Percentiles rank a stretch among this genome's conserved stretches.
These are phyloP conservation scores for Debaryomyces maramus DNA, from an alignment of 805 yeast species.

Conservation along the genomic window DNA sequence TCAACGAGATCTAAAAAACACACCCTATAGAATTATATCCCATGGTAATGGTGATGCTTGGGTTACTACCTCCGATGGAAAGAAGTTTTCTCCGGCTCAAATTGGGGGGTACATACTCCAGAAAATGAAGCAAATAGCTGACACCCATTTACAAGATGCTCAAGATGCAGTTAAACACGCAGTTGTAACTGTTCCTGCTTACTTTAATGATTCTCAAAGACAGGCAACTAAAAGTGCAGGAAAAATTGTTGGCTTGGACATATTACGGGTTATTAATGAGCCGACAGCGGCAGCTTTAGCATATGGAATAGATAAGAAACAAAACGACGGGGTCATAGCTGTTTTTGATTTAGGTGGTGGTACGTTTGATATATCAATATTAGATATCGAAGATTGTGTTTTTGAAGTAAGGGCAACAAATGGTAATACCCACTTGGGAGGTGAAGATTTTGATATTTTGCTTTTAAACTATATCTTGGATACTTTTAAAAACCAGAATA, in stretches of 20 bases:
- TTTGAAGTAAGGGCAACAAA: conserved; percentile 81
- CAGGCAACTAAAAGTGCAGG: conserved; percentile 86
- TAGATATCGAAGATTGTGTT: conserved; percentile 78
- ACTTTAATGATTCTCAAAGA: conserved; percentile 75
- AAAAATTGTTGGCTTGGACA: conserved; percentile 69
- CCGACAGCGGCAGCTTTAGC: conserved; percentile 88
- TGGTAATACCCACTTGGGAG: conserved; percentile 84
- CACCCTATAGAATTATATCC: conserved; percentile 63
- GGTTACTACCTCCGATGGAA: conserved; percentile 50
- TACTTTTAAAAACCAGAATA: conserved; percentile 53
- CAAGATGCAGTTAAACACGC: conserved; percentile 55
- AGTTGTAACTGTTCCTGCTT: conserved; percentile 83
- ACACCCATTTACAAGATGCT: conserved; percentile 42
- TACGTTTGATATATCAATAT: conserved; percentile 76
- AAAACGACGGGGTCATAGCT: conserved; percentile 51
- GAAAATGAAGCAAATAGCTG: conserved; percentile 68
- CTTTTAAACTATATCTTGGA: conserved; percentile 58
- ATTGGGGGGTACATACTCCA: conserved; percentile 64
- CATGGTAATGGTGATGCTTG: conserved; percentile 70
- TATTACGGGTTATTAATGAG: conserved; percentile 74
- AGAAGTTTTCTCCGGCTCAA: conserved; percentile 63
- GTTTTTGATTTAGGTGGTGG: conserved; percentile 84
- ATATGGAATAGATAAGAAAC: conserved; percentile 64
- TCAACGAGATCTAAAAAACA: conserved; percentile 60
- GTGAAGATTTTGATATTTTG: conserved; percentile 79